Base-by-base conservation (phyloP, 805 yeast species). In the Candida montana region DNA sequence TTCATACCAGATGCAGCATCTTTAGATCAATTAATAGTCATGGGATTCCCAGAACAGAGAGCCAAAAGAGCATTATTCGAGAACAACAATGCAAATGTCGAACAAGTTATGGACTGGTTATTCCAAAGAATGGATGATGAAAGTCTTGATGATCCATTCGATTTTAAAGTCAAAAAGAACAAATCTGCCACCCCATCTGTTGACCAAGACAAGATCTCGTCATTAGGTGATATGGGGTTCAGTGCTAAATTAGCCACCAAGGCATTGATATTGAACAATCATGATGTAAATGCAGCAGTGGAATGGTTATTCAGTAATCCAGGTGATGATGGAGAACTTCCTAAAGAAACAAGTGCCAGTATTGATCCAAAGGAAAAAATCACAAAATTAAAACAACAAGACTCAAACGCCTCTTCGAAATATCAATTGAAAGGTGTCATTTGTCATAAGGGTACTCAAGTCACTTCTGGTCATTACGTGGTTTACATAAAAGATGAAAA, bases 251-350 rank as follows among this genome's bases (percentile, higher is more conserved):
- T 86, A 42, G 81, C 93, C n/a, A 71, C 62, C 37, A 86, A 86
- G 50, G 95, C 97, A 0, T 65, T 93, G 32, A 42, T 72, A 16
- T 49, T 81, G 39, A 81, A 74, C 51, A 62, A 66, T 7, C 75
- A 76, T 21, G 83, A 83, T 54, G 66, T 81, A 2, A 90, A 85
- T 51, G 75, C 76, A 1, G 84, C 98, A 4, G 83, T 89, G 5
- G 96, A 89, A 45, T 93, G 98, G 98, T 71, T 93, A 7, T 93
- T 93, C 57, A 65, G 65, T 19, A 75, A 91, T 55, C 87, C 95
- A 10, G 84, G 84, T 46, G 95, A 84, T 60, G 75, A 79, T 52
- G 95, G 90, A 4, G 71, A 61, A 7, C 50, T 82, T 4, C 66
- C 68, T 4, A 52, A 48, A 9, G 26, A 11, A 11, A 11, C 57